Evolutionary conservation across 2,329 filamentous ascomycete species (phyloP).

Genomic region (Colletotrichum musicola): DNA sequence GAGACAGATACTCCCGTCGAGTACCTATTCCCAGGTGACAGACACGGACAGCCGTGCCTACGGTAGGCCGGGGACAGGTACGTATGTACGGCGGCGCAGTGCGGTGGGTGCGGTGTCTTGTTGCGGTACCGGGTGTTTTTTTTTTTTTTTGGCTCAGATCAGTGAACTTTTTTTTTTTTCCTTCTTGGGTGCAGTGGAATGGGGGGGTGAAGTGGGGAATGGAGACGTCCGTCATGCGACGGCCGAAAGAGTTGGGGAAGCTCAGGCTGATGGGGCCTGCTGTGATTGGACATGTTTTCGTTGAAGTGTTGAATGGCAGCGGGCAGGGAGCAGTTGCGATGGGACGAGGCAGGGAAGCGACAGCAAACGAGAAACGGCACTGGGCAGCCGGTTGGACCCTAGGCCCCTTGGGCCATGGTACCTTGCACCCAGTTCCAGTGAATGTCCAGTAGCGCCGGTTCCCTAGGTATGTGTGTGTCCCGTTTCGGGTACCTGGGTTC

Average conservation of each 20-base stretch:
- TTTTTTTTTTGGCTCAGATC: conserved; percentile 4
- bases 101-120: not conserved
- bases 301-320: conserved; percentile 45
- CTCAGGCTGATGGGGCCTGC: conserved; percentile 35
- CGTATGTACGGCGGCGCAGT: not conserved
- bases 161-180: conserved; percentile 15
- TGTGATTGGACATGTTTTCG: conserved; percentile 41
- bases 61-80: conserved; percentile 11
- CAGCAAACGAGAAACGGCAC: conserved; percentile 26
- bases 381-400: conserved; percentile 24
- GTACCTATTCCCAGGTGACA: not conserved
- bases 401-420: not conserved
- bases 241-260: conserved; percentile 48
- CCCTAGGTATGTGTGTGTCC: too few species aligned
- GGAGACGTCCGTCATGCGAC: conserved; percentile 40
- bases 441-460: too few species aligned
- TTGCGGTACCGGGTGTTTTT: not conserved
- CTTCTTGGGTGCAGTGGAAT: conserved; percentile 26
- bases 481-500: too few species aligned
- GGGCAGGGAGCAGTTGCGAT: conserved; percentile 33
- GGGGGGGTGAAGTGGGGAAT: conserved; percentile 34
- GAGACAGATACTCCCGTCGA: not conserved
- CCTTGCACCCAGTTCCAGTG: too few species aligned
- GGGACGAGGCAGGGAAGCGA: conserved; percentile 29
- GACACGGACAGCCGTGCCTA: not conserved